These are phyloP conservation scores for Stephania yunnanensis DNA, from an alignment of 164 flowering plant species.

Conservation along the genomic window DNA sequence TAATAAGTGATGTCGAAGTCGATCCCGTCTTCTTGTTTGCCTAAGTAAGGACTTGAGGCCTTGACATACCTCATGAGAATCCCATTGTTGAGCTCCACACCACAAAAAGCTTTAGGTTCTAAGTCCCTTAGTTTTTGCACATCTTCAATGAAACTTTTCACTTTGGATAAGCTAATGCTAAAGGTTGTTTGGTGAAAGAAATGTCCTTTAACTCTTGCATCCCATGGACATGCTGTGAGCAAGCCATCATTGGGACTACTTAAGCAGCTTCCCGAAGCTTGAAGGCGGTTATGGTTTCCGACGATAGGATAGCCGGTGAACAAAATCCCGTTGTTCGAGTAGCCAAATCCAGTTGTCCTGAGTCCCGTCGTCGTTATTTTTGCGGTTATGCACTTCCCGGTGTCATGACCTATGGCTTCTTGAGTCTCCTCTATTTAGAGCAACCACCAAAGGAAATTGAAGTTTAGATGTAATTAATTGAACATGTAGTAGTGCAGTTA, in stretches of 20 bases:
- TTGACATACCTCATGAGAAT: conserved; percentile 74
- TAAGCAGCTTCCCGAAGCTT: conserved; percentile 62
- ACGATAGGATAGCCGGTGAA: conserved; percentile 62
- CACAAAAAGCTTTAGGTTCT: conserved; percentile 54
- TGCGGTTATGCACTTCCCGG: conserved; percentile 42
- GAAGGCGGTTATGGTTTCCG: conserved; percentile 59
- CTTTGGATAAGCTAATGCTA: conserved; percentile 42
- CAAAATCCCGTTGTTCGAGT: conserved; percentile 41
- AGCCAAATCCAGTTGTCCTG: conserved; percentile 13
- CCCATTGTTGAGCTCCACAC: conserved; percentile 58
- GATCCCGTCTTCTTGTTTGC: conserved; percentile 58
- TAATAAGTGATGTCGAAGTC: conserved; percentile 75
- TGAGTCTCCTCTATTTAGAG: conserved; percentile 40
- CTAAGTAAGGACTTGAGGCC: conserved; percentile 55
- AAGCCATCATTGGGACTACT: conserved; percentile 26
- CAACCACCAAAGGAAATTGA: too few species aligned
- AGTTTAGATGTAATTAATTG: background rate
- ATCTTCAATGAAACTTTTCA: conserved; percentile 50
- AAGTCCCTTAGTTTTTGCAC: conserved; percentile 42
- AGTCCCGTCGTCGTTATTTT: conserved; percentile 15
- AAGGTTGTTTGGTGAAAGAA: conserved; percentile 63
- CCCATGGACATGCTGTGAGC: conserved; percentile 67
- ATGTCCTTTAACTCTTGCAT: conserved; percentile 43
- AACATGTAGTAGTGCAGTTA: background rate
- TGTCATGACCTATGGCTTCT: conserved; percentile 32